Evolutionary conservation across 495 filamentous ascomycete species (phyloP).

Genomic region (Aspergillus homomorphus): DNA sequence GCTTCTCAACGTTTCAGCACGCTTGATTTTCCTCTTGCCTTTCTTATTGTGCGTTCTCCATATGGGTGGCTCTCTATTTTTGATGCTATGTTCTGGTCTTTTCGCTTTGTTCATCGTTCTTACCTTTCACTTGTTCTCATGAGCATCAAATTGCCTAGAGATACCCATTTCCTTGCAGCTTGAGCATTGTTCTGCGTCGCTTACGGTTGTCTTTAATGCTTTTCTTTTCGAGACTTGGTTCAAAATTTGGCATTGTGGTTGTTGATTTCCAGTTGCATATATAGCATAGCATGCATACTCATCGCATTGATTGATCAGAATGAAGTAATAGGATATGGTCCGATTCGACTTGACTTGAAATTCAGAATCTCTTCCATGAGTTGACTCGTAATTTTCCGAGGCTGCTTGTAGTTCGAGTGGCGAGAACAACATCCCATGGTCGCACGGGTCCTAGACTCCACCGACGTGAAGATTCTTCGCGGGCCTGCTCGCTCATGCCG

Average conservation of each 20-base stretch:
- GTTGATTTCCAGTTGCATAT: background rate
- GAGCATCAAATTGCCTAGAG: slow-evolving; percentile 8
- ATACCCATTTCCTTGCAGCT: slow-evolving; percentile 4
- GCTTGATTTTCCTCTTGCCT: background rate
- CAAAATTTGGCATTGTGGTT: background rate
- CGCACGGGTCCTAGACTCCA: too few species aligned
- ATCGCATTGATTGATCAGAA: slow-evolving; percentile 1
- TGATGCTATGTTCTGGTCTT: background rate
- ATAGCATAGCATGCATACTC: background rate
- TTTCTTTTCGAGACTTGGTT: background rate
- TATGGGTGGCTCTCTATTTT: background rate
- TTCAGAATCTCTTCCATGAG: background rate
- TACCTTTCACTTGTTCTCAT: slow-evolving; percentile 4
- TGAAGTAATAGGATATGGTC: background rate
- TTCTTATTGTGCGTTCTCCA: background rate
- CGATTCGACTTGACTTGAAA: background rate
- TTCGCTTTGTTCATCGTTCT: background rate
- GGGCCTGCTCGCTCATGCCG: slow-evolving; percentile 10
- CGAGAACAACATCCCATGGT: too few species aligned
- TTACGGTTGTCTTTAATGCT: background rate
- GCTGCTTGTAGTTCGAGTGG: slow-evolving; percentile 6
- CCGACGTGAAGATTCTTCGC: background rate
- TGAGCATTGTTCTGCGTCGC: background rate
- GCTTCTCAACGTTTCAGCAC: background rate
- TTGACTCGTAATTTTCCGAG: background rate